Percentiles rank a stretch among this genome's conserved stretches.
These are phyloP conservation scores for Chaetothyriales sp. DNA, from an alignment of 2,329 filamentous ascomycete species.

Conservation along the genomic window DNA sequence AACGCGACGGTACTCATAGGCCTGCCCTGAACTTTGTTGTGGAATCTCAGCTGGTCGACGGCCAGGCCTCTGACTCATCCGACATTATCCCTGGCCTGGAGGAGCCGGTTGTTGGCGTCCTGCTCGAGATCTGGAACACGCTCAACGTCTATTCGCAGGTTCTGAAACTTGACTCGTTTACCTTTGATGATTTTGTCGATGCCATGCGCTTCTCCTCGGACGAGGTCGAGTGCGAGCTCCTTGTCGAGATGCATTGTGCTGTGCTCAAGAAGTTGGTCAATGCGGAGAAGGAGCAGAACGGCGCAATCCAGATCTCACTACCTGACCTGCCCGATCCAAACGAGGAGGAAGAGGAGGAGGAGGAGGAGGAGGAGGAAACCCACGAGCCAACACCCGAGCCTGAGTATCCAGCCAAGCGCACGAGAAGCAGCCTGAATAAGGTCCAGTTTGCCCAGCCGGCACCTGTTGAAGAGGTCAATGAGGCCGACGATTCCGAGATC, in stretches of 20 bases:
- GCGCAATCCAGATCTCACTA: slow-evolving; percentile 62
- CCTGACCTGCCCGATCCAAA: slow-evolving; percentile 60
- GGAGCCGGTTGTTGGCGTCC: slow-evolving; percentile 69
- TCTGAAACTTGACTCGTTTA: slow-evolving; percentile 89
- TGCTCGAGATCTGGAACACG: slow-evolving; percentile 90
- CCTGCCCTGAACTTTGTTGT: slow-evolving; percentile 68
- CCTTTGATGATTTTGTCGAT: slow-evolving; percentile 89
- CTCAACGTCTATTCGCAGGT: slow-evolving; percentile 96
- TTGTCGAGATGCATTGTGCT: slow-evolving; percentile 82
- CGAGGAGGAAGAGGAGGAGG: slow-evolving; percentile 45
- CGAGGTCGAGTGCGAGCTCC: slow-evolving; percentile 63
- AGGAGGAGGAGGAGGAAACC: slow-evolving; percentile 39
- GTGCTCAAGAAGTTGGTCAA: slow-evolving; percentile 76
- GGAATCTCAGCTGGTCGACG: slow-evolving; percentile 32
- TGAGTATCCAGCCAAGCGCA: slow-evolving; percentile 55
- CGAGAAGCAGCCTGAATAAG: slow-evolving; percentile 72
- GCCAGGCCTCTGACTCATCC: slow-evolving; percentile 30
- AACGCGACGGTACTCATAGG: slow-evolving; percentile 46
- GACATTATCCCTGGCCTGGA: slow-evolving; percentile 45
- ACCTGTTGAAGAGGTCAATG: slow-evolving; percentile 23
- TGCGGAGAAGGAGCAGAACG: slow-evolving; percentile 52
- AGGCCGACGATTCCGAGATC: slow-evolving; percentile 21
- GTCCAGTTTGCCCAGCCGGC: slow-evolving; percentile 48
- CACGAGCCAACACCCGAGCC: slow-evolving; percentile 50
- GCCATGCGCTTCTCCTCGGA: slow-evolving; percentile 64